A percentile compares a stretch with the other conserved stretches of the same genome.
phyloP scores from a whole-genome alignment of 148 eudicot genomes.

The Nepenthes gracilis region DNA sequence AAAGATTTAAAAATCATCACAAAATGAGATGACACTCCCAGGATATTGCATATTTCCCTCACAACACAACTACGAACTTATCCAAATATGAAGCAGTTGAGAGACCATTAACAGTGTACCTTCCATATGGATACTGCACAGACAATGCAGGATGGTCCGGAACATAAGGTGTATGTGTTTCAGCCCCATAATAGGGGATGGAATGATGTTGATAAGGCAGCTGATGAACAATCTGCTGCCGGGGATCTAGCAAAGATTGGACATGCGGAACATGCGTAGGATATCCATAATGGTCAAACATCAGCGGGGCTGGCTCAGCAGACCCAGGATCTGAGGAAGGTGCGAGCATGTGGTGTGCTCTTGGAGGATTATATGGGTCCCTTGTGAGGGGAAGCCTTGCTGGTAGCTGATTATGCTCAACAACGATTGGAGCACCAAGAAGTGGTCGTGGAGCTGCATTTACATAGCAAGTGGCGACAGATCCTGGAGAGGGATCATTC shows the following conservation, averaged over 20 bases:
- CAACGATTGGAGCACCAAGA: neutral
- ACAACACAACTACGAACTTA: too few relatives aligned
- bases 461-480: neutral
- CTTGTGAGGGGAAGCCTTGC: neutral
- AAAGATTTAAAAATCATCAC: too few relatives aligned
- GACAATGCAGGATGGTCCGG: neutral
- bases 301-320: neutral
- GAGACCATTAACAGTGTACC: neutral
- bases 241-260: conserved; percentile 1
- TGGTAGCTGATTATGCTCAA: neutral
- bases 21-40: too few relatives aligned
- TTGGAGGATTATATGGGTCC: neutral
- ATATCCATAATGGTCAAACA: neutral
- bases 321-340: neutral
- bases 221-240: neutral
- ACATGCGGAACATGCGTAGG: neutral
- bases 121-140: neutral
- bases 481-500: neutral
- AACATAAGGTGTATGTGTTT: neutral
- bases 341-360: neutral
- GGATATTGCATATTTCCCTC: too few relatives aligned
- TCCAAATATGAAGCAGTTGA: too few relatives aligned
- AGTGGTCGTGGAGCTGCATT: neutral
- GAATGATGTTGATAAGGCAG: neutral
- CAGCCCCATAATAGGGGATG: neutral